Evolutionary conservation across 2,329 filamentous ascomycete species (phyloP), one percentile per base, ranked within the genome.

Genomic region (Pseudocercospora eumusae): DNA sequence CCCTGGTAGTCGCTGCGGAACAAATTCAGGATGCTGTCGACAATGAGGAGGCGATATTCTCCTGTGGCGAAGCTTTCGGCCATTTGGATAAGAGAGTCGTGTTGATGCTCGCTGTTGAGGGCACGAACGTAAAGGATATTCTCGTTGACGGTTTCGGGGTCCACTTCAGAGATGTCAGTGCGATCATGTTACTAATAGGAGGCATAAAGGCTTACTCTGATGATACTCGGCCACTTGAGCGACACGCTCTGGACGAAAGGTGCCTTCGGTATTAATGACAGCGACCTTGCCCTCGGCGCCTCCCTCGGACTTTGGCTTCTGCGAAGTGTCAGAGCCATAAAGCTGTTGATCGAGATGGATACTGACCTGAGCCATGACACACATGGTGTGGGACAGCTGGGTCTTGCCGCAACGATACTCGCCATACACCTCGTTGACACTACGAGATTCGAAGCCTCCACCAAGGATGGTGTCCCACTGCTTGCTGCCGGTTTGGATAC

Each of bases 21-120:
- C 59, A 86, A 83, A 52, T 87, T 85, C 83, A 89, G 88, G 70
- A 89, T 87, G 69, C 86, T 88, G 75, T 90, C 87, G 69, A 90
- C 84, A 66, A 90, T 82, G 56, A 90, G 79, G 56, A 90, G 81
- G 27, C 86, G 83, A 69, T 86, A 90, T 67, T 88, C 83, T 45
- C 86, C 86, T 8, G 80, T 81, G 11, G 83, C 82, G 70, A 90
- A 88, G 63, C 83, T 83, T 63, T 82, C 82, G 44, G 84, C 80
- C 10, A 89, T 79, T 15, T 80, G 81, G 72, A 87, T 86, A 31
- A 89, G 78, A 18, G 88, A 74, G 65, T 89, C 87, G 66, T 86
- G 79, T 73, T 88, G 86, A 67, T 87, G 81, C 73, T 90, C 87
- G 58, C 85, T 88, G 69, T 90, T 89, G 60, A 85, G 76, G 4